Evolutionary conservation across 108 stramenopile genomes (phyloP).

Genomic region (Cyclotella atomus): DNA sequence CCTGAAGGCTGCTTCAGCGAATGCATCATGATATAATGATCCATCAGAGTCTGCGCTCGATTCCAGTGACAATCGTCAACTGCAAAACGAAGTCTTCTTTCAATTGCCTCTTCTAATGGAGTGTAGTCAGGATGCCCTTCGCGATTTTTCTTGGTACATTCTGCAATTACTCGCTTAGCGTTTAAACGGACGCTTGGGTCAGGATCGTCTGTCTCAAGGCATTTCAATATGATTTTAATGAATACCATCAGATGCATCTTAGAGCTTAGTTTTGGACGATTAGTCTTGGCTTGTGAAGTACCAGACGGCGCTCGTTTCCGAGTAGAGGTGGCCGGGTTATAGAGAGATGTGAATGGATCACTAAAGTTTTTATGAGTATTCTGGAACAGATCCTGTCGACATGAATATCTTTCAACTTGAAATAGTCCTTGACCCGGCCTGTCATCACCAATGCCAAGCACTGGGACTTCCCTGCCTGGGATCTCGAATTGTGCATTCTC

Average conservation of each 20-base stretch:
- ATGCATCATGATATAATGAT: conserved; percentile 30
- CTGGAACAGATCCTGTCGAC: conserved; percentile 3
- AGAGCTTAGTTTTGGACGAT: neutral
- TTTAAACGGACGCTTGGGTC: conserved; percentile 32
- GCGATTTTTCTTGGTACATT: conserved; percentile 61
- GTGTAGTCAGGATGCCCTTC: conserved; percentile 50
- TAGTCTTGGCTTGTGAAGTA: neutral
- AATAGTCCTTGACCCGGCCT: neutral
- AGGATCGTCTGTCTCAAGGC: conserved; percentile 40
- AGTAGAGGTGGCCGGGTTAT: neutral
- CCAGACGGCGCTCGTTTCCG: neutral
- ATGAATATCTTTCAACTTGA: neutral
- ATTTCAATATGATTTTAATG: conserved; percentile 57
- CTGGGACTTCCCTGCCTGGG: neutral
- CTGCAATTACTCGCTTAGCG: conserved; percentile 46
- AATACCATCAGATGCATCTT: conserved; percentile 52
- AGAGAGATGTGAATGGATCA: neutral
- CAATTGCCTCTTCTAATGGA: conserved; percentile 55
- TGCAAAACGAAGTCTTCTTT: conserved; percentile 38
- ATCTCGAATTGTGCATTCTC: neutral
- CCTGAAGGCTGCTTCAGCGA: neutral
- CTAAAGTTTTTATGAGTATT: neutral
- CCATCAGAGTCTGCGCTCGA: conserved; percentile 44
- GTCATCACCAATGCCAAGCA: neutral
- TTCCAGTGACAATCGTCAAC: conserved; percentile 60